A percentile compares a stretch with the other conserved stretches of the same genome.
These are phyloP conservation scores for Vicia villosa DNA, from an alignment of 306 rosid genomes.

Conservation along the genomic window DNA sequence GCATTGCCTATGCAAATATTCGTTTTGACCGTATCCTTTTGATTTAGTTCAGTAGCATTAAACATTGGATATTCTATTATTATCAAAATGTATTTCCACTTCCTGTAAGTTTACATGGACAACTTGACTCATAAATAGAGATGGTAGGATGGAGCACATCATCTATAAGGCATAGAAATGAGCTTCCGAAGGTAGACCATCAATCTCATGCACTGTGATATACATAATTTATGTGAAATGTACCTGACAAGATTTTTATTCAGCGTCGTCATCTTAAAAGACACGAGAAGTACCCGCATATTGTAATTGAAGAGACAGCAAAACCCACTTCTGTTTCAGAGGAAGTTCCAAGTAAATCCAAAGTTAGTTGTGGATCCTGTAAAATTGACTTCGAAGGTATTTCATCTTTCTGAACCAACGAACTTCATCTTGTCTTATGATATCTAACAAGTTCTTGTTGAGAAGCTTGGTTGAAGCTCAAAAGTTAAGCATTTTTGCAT, in stretches of 20 bases:
- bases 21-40: slow-evolving; percentile 79
- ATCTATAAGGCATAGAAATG: slow-evolving; percentile 68
- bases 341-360: slow-evolving; percentile 40
- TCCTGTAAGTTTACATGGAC: slow-evolving; percentile 26
- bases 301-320: slow-evolving; percentile 60
- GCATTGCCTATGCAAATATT: slow-evolving; percentile 80
- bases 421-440: slow-evolving; percentile 4
- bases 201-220: slow-evolving; percentile 9
- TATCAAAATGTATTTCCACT: background rate
- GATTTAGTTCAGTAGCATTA: slow-evolving; percentile 1
- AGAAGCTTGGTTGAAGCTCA: slow-evolving; percentile 20
- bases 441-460: background rate
- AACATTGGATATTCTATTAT: background rate
- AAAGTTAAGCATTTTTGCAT: background rate
- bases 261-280: slow-evolving; percentile 55
- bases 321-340: slow-evolving; percentile 32
- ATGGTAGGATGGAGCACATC: slow-evolving; percentile 98
- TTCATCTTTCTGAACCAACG: slow-evolving; percentile 11
- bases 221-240: slow-evolving; percentile 26
- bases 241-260: slow-evolving; percentile 30
- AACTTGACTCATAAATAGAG: slow-evolving; percentile 65
- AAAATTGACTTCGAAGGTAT: slow-evolving; percentile 67
- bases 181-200: slow-evolving; percentile 77
- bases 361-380: slow-evolving; percentile 37
- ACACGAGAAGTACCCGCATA: slow-evolving; percentile 64